A percentile compares a stretch with the other conserved stretches of the same genome.
Conservation (phyloP, 768 basidiomycete species). For the Mycena metata region DNA sequence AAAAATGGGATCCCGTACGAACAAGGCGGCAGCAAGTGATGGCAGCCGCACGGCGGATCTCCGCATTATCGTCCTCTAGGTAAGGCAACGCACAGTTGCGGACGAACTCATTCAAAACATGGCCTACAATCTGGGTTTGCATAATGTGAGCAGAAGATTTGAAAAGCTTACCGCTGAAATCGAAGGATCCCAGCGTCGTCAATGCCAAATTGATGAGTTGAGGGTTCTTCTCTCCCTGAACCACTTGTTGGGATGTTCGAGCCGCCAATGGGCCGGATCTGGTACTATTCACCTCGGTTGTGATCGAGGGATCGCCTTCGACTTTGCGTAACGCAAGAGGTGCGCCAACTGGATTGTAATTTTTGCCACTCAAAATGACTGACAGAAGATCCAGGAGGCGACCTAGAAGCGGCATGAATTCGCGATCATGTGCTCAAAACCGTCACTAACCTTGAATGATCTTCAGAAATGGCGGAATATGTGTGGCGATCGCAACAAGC, state of each 20-base stretch:
- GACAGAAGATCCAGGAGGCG: conserved; percentile 91
- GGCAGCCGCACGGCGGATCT: conserved; percentile 91
- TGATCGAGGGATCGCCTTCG: conserved; percentile 61
- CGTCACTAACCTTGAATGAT: conserved; percentile 84
- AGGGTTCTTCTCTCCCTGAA: conserved; percentile 70
- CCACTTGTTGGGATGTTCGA: conserved; percentile 47
- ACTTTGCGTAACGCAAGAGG: conserved; percentile 72
- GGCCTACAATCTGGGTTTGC: conserved; percentile 63
- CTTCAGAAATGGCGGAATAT: conserved; percentile 91
- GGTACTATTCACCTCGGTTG: conserved; percentile 56
- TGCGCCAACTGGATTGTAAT: conserved; percentile 91
- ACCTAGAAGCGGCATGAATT: conserved; percentile 61
- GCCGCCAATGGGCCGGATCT: neutral
- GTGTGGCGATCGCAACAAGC: conserved; percentile 83
- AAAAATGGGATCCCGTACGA: conserved; percentile 95
- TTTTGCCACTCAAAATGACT: conserved; percentile 81
- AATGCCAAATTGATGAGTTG: conserved; percentile 87
- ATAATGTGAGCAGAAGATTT: neutral
- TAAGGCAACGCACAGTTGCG: conserved; percentile 92
- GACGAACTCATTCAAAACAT: conserved; percentile 95
- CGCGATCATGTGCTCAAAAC: neutral
- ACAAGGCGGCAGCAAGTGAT: conserved; percentile 91
- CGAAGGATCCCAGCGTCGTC: conserved; percentile 89
- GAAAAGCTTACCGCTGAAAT: conserved; percentile 82
- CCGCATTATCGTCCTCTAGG: conserved; percentile 91